These are phyloP conservation scores for Melocanna baccifera DNA, from an alignment of 176 grass and related monocot species.

Conservation along the genomic window DNA sequence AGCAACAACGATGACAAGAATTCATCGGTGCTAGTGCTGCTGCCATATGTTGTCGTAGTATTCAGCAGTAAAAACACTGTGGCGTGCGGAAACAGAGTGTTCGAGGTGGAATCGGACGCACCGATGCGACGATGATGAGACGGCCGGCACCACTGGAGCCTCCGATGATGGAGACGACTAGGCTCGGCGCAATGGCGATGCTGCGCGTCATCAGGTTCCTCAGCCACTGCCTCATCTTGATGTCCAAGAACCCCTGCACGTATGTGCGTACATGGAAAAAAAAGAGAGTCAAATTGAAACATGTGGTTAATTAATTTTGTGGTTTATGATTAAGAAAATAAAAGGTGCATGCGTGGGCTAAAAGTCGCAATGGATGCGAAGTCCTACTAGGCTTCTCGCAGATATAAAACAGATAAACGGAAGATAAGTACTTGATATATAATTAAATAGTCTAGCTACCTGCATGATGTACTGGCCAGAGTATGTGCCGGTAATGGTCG, in stretches of 20 bases:
- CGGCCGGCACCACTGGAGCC: constrained; percentile 70
- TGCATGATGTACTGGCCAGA: constrained; percentile 96
- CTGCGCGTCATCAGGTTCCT: constrained; percentile 83
- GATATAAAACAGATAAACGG: background rate
- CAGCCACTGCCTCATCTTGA: constrained; percentile 84
- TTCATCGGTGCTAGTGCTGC: background rate
- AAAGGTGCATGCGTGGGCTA: background rate
- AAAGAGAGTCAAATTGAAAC: background rate
- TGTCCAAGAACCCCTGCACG: constrained; percentile 79
- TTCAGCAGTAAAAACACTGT: background rate
- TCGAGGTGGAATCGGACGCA: background rate
- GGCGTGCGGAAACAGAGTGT: background rate
- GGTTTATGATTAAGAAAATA: background rate
- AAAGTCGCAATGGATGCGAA: background rate
- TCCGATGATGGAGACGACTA: constrained; percentile 71
- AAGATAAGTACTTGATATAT: background rate
- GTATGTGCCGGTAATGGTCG: constrained; percentile 89
- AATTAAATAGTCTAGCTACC: constrained; percentile 22
- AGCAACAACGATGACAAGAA: background rate
- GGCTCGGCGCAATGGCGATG: constrained; percentile 74
- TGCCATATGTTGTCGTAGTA: background rate
- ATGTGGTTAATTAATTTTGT: background rate
- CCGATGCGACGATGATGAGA: constrained; percentile 91
- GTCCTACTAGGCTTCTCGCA: constrained; percentile 13
- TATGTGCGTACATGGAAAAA: constrained; percentile 16